Evolutionary conservation across 352 stramenopile species (phyloP).

Genomic region (Phytophthora citricola): DNA sequence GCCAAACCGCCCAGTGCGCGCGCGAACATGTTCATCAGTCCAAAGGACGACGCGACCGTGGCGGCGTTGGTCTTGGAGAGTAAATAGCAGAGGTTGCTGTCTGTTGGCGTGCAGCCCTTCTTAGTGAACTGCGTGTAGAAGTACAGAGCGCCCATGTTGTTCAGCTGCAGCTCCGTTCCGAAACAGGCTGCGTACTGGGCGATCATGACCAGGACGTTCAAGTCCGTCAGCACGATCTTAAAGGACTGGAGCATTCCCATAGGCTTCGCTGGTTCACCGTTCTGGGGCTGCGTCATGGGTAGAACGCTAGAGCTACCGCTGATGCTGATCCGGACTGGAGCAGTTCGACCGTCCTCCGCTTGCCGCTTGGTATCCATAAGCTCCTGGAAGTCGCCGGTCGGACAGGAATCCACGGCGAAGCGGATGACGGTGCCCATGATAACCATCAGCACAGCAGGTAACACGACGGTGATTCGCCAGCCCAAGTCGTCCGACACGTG

Average conservation of each 20-base stretch:
- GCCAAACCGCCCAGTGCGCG: conserved; percentile 87
- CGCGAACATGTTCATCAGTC: conserved; percentile 95
- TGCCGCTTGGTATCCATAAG: conserved; percentile 69
- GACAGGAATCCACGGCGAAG: conserved; percentile 87
- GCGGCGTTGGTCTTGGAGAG: conserved; percentile 73
- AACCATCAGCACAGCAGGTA: conserved; percentile 91
- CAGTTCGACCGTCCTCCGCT: conserved; percentile 40
- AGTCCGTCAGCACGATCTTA: conserved; percentile 71
- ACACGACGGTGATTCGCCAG: conserved; percentile 92
- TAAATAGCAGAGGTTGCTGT: conserved; percentile 41
- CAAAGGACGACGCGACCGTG: conserved; percentile 92
- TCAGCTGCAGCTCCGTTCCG: conserved; percentile 95
- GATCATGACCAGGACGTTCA: conserved; percentile 94
- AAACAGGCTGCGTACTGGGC: conserved; percentile 95
- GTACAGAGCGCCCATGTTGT: conserved; percentile 95
- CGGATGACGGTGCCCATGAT: conserved; percentile 75
- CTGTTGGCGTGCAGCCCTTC: conserved; percentile 41
- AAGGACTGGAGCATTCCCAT: conserved; percentile 48
- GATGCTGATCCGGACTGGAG: conserved; percentile 30
- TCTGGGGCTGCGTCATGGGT: conserved; percentile 32
- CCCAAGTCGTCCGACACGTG: conserved; percentile 78
- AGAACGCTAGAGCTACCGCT: conserved; percentile 32
- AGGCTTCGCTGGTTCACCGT: conserved; percentile 22
- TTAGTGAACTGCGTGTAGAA: conserved; percentile 92
- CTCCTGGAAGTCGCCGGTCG: conserved; percentile 93